phyloP scores from a whole-genome alignment of 371 early-diverging fungal species.

The Rhizopus stolonifer region DNA sequence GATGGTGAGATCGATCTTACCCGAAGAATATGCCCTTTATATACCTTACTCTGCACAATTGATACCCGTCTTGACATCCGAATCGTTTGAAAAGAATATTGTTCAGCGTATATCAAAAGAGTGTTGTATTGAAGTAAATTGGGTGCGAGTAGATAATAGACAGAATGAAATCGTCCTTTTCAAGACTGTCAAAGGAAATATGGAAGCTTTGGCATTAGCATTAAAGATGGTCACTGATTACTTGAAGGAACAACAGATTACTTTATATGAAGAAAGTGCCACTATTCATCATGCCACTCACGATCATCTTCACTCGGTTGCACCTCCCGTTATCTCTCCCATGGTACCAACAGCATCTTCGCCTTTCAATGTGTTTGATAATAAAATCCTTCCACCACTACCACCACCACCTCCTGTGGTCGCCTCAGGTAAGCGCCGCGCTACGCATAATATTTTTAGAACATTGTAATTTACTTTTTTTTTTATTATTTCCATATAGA shows the following conservation, averaged over 20 bases:
- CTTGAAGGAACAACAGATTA: slow-evolving; percentile 22
- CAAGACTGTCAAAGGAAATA: slow-evolving; percentile 17
- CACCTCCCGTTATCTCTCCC: slow-evolving; percentile 2
- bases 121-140: slow-evolving; percentile 5
- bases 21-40: slow-evolving; percentile 34
- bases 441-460: not conserved
- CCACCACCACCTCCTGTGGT: slow-evolving; percentile 7
- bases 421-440: slow-evolving; percentile 10
- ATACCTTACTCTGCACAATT: slow-evolving; percentile 32
- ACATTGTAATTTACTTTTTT: not conserved
- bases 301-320: not conserved
- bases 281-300: slow-evolving; percentile 6
- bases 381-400: not conserved
- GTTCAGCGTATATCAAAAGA: slow-evolving; percentile 9
- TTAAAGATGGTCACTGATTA: slow-evolving; percentile 19
- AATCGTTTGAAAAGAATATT: slow-evolving; percentile 10
- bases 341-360: not conserved
- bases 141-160: not conserved
- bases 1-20: slow-evolving; percentile 29
- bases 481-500: too few relatives aligned
- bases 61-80: slow-evolving; percentile 13
- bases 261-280: slow-evolving; percentile 20
- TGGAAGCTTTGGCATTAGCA: slow-evolving; percentile 17
- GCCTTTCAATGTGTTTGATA: slow-evolving; percentile 16
- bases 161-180: slow-evolving; percentile 12